Percentiles rank a stretch among this genome's conserved stretches.
These are phyloP conservation scores for Cubamyces sp. DNA, from an alignment of 768 basidiomycete species.

Conservation along the genomic window DNA sequence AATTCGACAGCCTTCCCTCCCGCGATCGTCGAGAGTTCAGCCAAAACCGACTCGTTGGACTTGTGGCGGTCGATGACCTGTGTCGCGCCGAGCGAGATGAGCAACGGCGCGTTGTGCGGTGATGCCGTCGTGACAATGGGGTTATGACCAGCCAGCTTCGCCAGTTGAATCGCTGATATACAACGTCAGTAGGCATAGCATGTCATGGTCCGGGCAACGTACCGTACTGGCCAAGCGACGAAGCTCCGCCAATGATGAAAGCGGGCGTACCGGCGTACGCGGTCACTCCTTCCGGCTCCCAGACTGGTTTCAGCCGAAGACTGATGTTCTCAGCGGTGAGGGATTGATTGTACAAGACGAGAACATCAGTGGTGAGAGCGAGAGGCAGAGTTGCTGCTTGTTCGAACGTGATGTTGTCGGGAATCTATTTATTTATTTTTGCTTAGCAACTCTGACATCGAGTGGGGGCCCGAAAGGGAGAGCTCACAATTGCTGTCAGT, in stretches of 20 bases:
- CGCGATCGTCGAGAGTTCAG: conserved; percentile 27
- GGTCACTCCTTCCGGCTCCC: conserved; percentile 11
- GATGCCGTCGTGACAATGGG: conserved; percentile 28
- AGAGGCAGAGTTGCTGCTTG: conserved; percentile 37
- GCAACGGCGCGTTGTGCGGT: conserved; percentile 13
- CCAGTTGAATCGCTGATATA: conserved; percentile 23
- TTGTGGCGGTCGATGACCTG: conserved; percentile 34
- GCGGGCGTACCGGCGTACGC: conserved; percentile 5
- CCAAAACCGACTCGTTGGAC: conserved; percentile 16
- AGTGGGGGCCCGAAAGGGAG: not conserved
- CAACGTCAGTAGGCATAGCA: not conserved
- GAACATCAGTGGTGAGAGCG: conserved; percentile 20
- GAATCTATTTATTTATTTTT: conserved; percentile 26
- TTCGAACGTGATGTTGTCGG: conserved; percentile 34
- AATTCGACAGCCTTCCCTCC: conserved; percentile 25
- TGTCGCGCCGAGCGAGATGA: conserved; percentile 24
- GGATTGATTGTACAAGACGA: not conserved
- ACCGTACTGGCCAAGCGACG: conserved; percentile 13
- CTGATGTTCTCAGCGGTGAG: conserved; percentile 1
- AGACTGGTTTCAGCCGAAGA: conserved; percentile 20
- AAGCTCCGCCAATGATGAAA: conserved; percentile 14
- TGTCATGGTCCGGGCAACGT: not conserved
- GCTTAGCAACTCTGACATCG: not conserved
- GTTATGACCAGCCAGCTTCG: conserved; percentile 21
- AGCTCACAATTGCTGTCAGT: conserved; percentile 28